These are phyloP conservation scores for Xylaria scruposa DNA, from an alignment of 495 filamentous ascomycete genomes.

Conservation along the genomic window DNA sequence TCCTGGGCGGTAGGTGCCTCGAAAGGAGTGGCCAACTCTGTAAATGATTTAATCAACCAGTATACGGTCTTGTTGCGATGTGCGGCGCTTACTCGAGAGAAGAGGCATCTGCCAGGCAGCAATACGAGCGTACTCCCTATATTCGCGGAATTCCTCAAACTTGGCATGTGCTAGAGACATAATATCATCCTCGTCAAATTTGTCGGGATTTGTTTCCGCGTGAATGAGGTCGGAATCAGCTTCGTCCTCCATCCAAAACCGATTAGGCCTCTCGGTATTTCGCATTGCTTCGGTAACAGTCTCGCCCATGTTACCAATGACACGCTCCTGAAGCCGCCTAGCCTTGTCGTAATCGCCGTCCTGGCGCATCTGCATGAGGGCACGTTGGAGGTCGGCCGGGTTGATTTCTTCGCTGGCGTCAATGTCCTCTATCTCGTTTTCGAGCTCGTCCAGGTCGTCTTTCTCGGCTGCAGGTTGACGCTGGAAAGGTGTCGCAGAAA, in stretches of 20 bases:
- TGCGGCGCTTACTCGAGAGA: constrained; percentile 70
- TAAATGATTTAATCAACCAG: constrained; percentile 36
- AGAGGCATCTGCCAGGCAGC: constrained; percentile 96
- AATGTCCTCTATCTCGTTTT: constrained; percentile 21
- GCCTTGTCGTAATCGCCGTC: constrained; percentile 14
- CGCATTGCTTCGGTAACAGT: constrained; percentile 19
- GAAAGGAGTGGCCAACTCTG: constrained; percentile 85
- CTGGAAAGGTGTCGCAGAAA: constrained; percentile 48
- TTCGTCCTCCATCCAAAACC: constrained; percentile 53
- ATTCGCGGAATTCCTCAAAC: constrained; percentile 87
- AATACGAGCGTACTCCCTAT: constrained; percentile 85
- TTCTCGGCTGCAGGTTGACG: constrained; percentile 31
- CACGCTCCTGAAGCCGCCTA: constrained; percentile 20
- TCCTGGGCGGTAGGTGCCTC: constrained; percentile 68
- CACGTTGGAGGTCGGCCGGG: constrained; percentile 17
- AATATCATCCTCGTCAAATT: constrained; percentile 76
- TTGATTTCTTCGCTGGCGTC: constrained; percentile 28
- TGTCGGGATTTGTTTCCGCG: constrained; percentile 49
- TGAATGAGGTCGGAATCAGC: constrained; percentile 49
- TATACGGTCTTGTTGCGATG: constrained; percentile 5
- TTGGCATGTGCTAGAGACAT: constrained; percentile 80
- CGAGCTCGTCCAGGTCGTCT: constrained; percentile 21
- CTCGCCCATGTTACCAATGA: background rate
- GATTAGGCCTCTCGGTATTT: constrained; percentile 6
- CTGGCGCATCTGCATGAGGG: background rate